phyloP scores from a whole-genome alignment of 1,284 basidiomycete genomes.

The Bjerkandera adusta region DNA sequence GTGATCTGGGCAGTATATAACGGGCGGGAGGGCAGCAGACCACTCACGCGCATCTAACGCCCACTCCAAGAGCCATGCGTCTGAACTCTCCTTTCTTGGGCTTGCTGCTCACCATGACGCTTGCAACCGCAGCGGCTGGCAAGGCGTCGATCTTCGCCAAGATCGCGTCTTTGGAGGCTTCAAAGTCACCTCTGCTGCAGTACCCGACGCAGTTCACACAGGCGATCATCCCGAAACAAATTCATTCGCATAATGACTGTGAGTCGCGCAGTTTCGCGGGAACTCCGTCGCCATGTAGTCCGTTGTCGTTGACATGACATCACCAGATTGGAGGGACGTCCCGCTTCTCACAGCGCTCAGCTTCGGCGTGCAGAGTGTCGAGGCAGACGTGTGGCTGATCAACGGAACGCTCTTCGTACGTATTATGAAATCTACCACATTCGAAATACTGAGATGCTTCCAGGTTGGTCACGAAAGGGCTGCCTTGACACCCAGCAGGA shows the following conservation, averaged over 20 bases:
- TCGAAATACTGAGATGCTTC: background rate
- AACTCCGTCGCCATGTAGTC: no score
- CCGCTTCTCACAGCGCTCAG: constrained; percentile 49
- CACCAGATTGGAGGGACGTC: constrained; percentile 51
- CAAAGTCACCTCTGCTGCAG: constrained; percentile 40
- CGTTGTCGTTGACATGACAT: background rate
- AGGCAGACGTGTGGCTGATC: constrained; percentile 52
- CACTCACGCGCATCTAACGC: no score
- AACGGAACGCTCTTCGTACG: constrained; percentile 46
- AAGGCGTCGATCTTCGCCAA: constrained; percentile 34
- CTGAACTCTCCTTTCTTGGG: no score
- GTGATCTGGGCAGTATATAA: no score
- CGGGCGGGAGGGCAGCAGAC: no score
- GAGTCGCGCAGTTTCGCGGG: no score
- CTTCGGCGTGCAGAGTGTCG: constrained; percentile 50
- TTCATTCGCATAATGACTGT: constrained; percentile 60
- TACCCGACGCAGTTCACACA: constrained; percentile 54
- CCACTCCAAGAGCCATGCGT: no score
- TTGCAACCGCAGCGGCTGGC: no score
- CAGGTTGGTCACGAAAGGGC: constrained; percentile 48
- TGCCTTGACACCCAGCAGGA: constrained; percentile 32
- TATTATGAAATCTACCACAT: no score
- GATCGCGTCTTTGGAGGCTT: constrained; percentile 38
- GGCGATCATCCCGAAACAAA: constrained; percentile 46
- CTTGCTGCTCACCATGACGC: no score